phyloP scores from a whole-genome alignment of 2,329 filamentous ascomycete genomes.

The Fusarium pseudograminearum region DNA sequence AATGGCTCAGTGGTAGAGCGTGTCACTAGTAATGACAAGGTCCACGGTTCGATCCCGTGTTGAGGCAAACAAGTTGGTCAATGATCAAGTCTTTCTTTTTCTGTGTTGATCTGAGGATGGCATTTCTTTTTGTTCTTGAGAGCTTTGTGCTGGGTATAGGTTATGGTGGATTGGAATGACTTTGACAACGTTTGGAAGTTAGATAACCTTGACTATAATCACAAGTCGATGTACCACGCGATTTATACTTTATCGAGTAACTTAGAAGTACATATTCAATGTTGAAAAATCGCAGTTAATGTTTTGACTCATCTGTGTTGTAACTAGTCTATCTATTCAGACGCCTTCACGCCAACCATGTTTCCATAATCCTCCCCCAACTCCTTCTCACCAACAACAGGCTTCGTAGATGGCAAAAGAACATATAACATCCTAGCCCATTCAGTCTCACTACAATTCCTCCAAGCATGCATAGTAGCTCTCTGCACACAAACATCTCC shows the following conservation, averaged over 20 bases:
- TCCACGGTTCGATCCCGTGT: conserved; percentile 31
- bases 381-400: conserved; percentile 27
- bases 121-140: too few relatives aligned
- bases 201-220: too few relatives aligned
- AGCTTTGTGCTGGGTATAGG: too few relatives aligned
- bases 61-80: neutral
- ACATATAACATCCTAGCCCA: conserved; percentile 61
- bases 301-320: neutral
- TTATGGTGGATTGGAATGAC: too few relatives aligned
- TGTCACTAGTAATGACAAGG: conserved; percentile 37
- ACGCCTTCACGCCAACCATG: conserved; percentile 43
- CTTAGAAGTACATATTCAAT: too few relatives aligned
- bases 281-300: neutral
- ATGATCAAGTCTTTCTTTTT: fast-evolving
- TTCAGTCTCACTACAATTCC: conserved; percentile 58
- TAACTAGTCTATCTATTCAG: conserved; percentile 18
- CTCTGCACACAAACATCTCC: conserved; percentile 68
- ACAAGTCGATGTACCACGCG: too few relatives aligned
- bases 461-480: conserved; percentile 68
- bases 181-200: too few relatives aligned
- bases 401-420: conserved; percentile 43
- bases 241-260: too few relatives aligned
- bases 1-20: conserved; percentile 34
- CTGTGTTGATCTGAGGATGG: too few relatives aligned
- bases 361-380: conserved; percentile 53